Conservation (phyloP, 75 land plant genomes). For the Azolla pinnata region DNA sequence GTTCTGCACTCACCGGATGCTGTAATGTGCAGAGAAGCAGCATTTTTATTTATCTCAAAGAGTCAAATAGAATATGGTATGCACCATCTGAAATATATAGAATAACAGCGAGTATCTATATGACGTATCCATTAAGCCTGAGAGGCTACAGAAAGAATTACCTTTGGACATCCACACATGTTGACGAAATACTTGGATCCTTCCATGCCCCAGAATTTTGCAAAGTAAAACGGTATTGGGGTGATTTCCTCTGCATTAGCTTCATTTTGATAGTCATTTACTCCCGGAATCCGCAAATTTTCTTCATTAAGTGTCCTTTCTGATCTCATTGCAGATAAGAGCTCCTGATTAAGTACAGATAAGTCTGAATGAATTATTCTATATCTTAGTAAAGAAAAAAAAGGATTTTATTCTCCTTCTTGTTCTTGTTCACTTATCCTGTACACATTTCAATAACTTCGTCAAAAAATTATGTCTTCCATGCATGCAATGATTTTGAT, state of each 20-base stretch:
- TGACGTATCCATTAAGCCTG: background rate
- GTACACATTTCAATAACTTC: too few relatives aligned
- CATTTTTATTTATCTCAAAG: background rate
- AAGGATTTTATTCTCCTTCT: too few relatives aligned
- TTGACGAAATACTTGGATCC: background rate
- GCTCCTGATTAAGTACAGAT: background rate
- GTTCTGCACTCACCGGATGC: background rate
- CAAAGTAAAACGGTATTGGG: background rate
- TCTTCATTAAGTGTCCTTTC: background rate
- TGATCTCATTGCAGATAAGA: background rate
- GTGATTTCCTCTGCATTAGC: background rate
- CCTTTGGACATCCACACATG: slow-evolving; percentile 9
- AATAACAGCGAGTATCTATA: background rate
- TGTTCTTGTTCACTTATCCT: too few relatives aligned
- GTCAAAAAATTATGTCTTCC: too few relatives aligned
- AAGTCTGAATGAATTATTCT: background rate
- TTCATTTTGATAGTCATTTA: background rate
- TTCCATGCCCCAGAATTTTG: background rate
- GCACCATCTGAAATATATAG: background rate
- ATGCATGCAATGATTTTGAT: too few relatives aligned
- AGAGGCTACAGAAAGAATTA: too few relatives aligned
- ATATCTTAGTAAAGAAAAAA: too few relatives aligned
- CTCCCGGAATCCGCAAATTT: background rate
- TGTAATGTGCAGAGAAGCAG: background rate
- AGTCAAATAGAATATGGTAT: background rate